Evolutionary conservation across 2,329 filamentous ascomycete species (phyloP).

Genomic region (Bipolaris cookei): DNA sequence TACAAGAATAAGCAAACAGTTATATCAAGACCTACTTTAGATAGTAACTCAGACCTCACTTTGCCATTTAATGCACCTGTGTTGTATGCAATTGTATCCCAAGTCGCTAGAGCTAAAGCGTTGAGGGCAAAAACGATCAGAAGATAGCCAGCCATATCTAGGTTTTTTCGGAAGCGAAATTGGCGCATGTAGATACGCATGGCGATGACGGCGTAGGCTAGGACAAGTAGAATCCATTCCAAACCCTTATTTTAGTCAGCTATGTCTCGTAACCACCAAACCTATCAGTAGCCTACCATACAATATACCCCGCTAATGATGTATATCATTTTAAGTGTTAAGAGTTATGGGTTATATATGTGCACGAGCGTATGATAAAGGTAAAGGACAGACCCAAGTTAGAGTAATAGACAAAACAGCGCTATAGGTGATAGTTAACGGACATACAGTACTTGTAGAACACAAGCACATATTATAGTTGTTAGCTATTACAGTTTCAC

Average conservation of each 20-base stretch:
- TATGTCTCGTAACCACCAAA: background rate
- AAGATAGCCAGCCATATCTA: background rate
- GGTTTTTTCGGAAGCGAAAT: background rate
- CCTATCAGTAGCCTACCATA: background rate
- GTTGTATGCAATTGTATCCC: background rate
- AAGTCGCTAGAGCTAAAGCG: background rate
- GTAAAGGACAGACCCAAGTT: background rate
- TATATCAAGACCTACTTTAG: background rate
- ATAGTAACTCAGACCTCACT: background rate
- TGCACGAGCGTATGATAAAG: background rate
- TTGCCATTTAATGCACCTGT: background rate
- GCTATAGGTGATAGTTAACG: background rate
- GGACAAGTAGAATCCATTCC: background rate
- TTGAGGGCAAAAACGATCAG: background rate
- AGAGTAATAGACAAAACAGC: background rate
- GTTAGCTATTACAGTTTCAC: too few species aligned
- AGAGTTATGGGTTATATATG: background rate
- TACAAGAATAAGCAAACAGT: background rate
- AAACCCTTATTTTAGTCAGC: background rate
- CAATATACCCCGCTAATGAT: background rate
- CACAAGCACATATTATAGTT: background rate
- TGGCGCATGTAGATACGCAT: background rate
- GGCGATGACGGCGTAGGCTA: background rate
- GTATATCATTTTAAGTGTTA: background rate
- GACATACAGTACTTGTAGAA: background rate